Evolutionary conservation across 805 yeast species (phyloP).

Genomic region (Myxozyma kluyveri): DNA sequence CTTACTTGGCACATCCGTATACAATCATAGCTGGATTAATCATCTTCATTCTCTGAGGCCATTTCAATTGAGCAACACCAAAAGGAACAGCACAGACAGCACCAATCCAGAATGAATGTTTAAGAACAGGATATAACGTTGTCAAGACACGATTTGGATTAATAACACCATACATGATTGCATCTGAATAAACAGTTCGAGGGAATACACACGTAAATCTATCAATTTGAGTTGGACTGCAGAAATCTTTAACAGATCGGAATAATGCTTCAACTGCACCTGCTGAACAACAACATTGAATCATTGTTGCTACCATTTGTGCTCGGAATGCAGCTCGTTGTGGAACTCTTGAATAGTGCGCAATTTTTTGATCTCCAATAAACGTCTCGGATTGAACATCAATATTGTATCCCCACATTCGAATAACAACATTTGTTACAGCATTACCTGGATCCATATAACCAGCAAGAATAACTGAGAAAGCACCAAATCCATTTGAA

Average conservation of each 20-base stretch:
- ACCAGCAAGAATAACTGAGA: conserved; percentile 22
- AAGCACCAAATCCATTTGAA: conserved; percentile 40
- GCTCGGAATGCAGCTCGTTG: conserved; percentile 45
- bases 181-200: conserved; percentile 4
- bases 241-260: conserved; percentile 4
- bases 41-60: background rate
- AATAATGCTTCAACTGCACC: conserved; percentile 11
- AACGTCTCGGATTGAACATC: conserved; percentile 66
- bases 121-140: conserved; percentile 7
- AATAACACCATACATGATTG: conserved; percentile 13
- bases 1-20: conserved; percentile 1
- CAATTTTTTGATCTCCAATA: conserved; percentile 55
- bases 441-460: conserved; percentile 49
- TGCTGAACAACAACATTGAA: conserved; percentile 8
- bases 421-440: conserved; percentile 50
- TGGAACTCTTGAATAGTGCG: conserved; percentile 48
- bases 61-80: conserved; percentile 5
- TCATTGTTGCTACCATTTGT: conserved; percentile 30
- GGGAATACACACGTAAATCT: conserved; percentile 5
- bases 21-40: conserved; percentile 4
- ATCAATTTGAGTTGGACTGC: conserved; percentile 11
- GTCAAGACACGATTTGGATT: conserved; percentile 7
- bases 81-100: conserved; percentile 14
- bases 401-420: conserved; percentile 55
- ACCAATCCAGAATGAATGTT: conserved; percentile 13